Base-by-base conservation (phyloP, 768 basidiomycete species). In the Russula sp. region DNA sequence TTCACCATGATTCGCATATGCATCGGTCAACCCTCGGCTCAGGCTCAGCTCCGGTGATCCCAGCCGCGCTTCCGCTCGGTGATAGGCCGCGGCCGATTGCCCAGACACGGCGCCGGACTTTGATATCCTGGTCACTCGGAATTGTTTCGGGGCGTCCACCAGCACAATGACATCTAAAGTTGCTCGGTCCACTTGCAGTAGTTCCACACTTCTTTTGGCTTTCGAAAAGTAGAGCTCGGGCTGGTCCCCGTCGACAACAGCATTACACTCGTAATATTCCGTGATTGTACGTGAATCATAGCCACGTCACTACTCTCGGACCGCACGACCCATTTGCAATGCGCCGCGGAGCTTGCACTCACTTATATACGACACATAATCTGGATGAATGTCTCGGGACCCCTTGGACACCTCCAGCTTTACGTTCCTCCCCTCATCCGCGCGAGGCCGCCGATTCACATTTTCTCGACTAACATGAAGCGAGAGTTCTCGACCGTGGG, bases 401-500 rank as follows among this genome's bases (percentile, higher is more conserved):
- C 25, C 14, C 46, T 29, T 14, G 8, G 14, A 29, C 25, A 29
- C 2, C 25, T 29, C 25, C 25, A 29, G 1, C 25, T 7, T 47
- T 46, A 46, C 11, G 22, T 46, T 22, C 45, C 4, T 10, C 45
- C 45, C 7, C 20, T 25, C 46, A 14, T 25, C 5, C 20, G 25
- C 25, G 46, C 14, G 20, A 25, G 45, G 5, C 22, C 25, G 14
- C 46, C 25, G 13, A 47, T 3, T 29, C 25, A 16, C 29, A 10
- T 43, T 34, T 7, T 9, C 7, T 18, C 0, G 8, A 22, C 7
- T 18, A 36, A 10, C 22, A 25, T 22, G 56, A 67, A 25, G 60
- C 56, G 39, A 60, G 54, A 53, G 58, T 56, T 48, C 46, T 16
- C 2, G 47, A 60, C 14, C 72, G 69, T 62, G 72, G 22, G 10